Percentiles rank a stretch among this genome's conserved stretches.
Evolutionary conservation across 1,284 basidiomycete genomes (phyloP).

Genomic region (Sanguinoderma infundibulare): DNA sequence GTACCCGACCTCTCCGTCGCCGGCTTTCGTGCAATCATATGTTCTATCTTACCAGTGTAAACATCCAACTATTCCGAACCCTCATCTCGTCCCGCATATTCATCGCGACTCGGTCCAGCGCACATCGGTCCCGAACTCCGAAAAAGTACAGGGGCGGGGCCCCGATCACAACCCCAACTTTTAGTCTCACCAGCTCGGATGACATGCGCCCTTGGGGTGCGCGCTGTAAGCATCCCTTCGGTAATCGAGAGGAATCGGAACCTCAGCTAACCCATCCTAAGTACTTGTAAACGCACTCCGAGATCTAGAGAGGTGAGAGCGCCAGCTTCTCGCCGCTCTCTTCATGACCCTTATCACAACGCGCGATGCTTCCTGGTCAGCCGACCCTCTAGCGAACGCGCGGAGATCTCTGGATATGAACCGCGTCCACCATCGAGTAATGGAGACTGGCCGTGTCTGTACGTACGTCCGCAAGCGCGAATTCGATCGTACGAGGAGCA

Average conservation of each 20-base stretch:
- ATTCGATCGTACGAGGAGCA: neutral
- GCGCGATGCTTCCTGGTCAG: neutral
- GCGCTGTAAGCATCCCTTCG: no score
- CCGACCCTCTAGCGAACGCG: neutral
- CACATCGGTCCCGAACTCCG: constrained; percentile 7
- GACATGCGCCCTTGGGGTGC: neutral
- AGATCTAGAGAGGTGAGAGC: no score
- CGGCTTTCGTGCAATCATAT: neutral
- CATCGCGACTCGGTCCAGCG: neutral
- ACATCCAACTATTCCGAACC: no score
- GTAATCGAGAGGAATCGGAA: no score
- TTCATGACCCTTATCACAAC: constrained; percentile 1
- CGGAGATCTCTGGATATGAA: neutral
- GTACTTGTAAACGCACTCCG: no score
- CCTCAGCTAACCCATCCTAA: no score
- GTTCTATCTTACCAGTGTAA: neutral
- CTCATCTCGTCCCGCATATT: neutral
- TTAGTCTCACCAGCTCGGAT: neutral
- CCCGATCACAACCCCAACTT: neutral
- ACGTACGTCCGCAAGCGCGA: neutral
- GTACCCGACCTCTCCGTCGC: neutral
- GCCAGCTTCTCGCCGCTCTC: neutral
- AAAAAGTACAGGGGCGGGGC: neutral
- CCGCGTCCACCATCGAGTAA: neutral
- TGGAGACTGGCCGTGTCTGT: neutral